These are phyloP conservation scores for Sclerotinia spermophila DNA, from an alignment of 2,329 filamentous ascomycete genomes.

Conservation along the genomic window DNA sequence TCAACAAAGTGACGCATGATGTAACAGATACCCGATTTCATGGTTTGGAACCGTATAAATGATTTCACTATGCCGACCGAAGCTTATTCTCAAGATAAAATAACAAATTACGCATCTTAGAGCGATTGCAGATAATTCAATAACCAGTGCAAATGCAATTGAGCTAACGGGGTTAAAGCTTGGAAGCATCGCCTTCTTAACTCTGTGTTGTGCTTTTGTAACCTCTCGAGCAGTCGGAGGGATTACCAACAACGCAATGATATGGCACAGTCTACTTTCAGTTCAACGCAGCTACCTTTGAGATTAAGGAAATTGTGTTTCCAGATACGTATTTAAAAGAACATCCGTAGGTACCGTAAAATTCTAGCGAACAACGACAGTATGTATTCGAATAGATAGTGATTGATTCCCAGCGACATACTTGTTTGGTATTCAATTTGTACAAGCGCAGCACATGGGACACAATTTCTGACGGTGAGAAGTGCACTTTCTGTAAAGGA, in stretches of 20 bases:
- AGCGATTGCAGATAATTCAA: not conserved
- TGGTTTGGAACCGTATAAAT: not conserved
- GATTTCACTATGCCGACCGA: no score
- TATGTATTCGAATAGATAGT: fast-evolving
- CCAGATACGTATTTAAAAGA: not conserved
- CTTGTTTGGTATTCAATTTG: not conserved
- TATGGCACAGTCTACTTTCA: not conserved
- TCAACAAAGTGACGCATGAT: not conserved
- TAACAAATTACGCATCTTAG: not conserved
- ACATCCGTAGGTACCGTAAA: not conserved
- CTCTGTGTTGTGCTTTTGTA: fast-evolving
- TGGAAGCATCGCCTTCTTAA: not conserved
- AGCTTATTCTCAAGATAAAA: not conserved
- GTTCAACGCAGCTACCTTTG: not conserved
- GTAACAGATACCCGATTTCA: not conserved
- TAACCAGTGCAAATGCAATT: not conserved
- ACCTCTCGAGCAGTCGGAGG: fast-evolving
- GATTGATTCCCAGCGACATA: not conserved
- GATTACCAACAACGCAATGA: not conserved
- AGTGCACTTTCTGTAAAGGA: not conserved
- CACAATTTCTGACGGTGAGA: not conserved
- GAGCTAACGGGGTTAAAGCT: not conserved
- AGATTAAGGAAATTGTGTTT: not conserved
- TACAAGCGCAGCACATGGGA: not conserved
- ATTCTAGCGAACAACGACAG: not conserved